Evolutionary conservation across 345 rosid species (phyloP).

Genomic region (Aethionema arabicum): DNA sequence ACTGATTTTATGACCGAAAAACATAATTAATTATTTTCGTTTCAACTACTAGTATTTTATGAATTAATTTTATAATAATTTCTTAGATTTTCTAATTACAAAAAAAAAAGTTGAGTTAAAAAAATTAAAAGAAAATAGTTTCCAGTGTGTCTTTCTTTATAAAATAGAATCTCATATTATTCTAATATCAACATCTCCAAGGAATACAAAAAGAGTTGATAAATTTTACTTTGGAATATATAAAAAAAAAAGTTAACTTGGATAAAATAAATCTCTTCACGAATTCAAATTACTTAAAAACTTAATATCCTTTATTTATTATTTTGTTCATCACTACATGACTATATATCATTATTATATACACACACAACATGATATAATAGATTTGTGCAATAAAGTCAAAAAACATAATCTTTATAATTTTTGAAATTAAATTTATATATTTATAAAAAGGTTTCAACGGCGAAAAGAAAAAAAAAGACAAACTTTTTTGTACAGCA

Average conservation of each 20-base stretch:
- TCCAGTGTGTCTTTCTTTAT: not conserved
- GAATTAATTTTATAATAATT: too few species aligned
- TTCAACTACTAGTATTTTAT: too few species aligned
- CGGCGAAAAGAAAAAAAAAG: conserved; percentile 29
- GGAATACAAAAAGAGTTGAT: conserved; percentile 13
- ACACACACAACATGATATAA: not conserved
- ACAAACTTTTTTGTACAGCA: conserved; percentile 42
- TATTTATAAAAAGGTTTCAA: conserved; percentile 1
- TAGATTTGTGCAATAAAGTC: conserved; percentile 8
- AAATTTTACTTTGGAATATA: conserved; percentile 2
- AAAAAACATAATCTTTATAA: conserved; percentile 29
- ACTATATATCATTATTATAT: not conserved
- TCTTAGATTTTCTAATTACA: not conserved
- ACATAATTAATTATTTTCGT: too few species aligned
- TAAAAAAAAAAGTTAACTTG: not conserved
- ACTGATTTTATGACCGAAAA: too few species aligned
- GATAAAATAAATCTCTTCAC: not conserved
- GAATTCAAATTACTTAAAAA: not conserved
- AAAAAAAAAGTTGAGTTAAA: too few species aligned
- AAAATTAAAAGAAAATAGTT: too few species aligned
- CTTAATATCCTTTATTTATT: not conserved
- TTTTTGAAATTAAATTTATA: not conserved
- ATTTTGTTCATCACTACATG: not conserved
- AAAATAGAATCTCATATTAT: conserved; percentile 15
- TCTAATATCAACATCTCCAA: conserved; percentile 31